Evolutionary conservation across 331 rosid species (phyloP).

Genomic region (Prunus yedoensis): DNA sequence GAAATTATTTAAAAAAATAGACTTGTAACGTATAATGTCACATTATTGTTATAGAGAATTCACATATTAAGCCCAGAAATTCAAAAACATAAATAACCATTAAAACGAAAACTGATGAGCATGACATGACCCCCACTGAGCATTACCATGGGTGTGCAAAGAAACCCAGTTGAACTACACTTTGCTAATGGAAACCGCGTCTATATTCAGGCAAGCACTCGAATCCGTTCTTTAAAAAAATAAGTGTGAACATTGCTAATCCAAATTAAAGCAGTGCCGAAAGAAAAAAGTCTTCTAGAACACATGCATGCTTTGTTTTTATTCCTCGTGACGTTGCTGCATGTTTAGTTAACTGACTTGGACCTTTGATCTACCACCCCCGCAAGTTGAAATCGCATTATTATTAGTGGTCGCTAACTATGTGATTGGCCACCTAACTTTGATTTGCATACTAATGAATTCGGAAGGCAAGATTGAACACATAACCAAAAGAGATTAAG

Average conservation of each 20-base stretch:
- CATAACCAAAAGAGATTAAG: neutral
- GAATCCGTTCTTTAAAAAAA: too few species aligned
- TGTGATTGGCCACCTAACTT: constrained; percentile 71
- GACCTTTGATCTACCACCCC: constrained; percentile 45
- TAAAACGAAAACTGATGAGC: neutral
- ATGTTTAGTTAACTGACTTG: neutral
- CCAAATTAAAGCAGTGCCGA: neutral
- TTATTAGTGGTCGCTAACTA: constrained; percentile 50
- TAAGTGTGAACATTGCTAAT: neutral
- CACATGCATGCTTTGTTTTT: neutral
- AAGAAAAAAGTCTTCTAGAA: neutral
- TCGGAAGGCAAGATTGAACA: constrained; percentile 14
- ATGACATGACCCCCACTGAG: too few species aligned
- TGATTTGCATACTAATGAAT: constrained; percentile 38
- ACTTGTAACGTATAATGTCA: too few species aligned
- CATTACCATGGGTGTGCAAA: too few species aligned
- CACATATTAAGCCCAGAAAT: neutral
- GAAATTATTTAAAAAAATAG: too few species aligned
- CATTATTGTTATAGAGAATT: too few species aligned
- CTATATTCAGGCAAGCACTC: too few species aligned
- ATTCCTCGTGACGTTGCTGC: neutral
- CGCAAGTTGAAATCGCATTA: constrained; percentile 42
- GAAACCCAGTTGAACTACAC: too few species aligned
- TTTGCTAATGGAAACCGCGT: too few species aligned
- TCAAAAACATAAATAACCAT: neutral